Evolutionary conservation across 257 asterid species (phyloP).

Genomic region (Solanum rostratum): DNA sequence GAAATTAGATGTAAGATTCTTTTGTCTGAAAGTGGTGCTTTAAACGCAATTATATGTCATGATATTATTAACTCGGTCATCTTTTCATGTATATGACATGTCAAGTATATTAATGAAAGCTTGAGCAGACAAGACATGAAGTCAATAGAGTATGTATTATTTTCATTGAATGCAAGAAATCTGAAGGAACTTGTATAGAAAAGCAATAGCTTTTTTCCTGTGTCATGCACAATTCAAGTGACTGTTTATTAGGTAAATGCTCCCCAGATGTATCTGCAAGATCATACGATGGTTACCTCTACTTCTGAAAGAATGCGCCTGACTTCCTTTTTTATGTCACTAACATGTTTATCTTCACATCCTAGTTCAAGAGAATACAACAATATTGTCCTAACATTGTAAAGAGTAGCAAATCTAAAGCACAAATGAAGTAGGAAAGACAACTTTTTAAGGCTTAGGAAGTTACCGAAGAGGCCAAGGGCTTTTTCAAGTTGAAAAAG

Average conservation of each 20-base stretch:
- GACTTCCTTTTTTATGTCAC: conserved; percentile 65
- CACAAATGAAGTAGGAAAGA: not conserved
- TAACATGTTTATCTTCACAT: conserved; percentile 67
- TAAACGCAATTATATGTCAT: not conserved
- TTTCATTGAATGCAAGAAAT: not conserved
- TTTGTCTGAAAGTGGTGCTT: not conserved
- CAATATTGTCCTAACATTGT: not conserved
- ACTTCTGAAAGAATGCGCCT: conserved; percentile 40
- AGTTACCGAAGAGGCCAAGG: conserved; percentile 50
- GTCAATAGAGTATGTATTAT: not conserved
- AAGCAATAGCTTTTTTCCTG: not conserved
- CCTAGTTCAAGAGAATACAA: conserved; percentile 30
- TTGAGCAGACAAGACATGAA: not conserved
- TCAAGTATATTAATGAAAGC: not conserved
- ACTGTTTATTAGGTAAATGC: not conserved
- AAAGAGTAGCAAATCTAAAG: not conserved
- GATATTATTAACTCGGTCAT: not conserved
- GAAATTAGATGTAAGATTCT: not conserved
- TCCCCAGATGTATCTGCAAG: not conserved
- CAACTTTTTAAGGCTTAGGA: not conserved
- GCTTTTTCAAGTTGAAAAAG: conserved; percentile 87
- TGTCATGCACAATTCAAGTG: not conserved
- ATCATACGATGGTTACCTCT: not conserved
- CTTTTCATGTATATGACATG: not conserved
- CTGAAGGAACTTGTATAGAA: not conserved